Evolutionary conservation across 352 stramenopile genomes (phyloP).

Genomic region (Phytophthora tubulina): DNA sequence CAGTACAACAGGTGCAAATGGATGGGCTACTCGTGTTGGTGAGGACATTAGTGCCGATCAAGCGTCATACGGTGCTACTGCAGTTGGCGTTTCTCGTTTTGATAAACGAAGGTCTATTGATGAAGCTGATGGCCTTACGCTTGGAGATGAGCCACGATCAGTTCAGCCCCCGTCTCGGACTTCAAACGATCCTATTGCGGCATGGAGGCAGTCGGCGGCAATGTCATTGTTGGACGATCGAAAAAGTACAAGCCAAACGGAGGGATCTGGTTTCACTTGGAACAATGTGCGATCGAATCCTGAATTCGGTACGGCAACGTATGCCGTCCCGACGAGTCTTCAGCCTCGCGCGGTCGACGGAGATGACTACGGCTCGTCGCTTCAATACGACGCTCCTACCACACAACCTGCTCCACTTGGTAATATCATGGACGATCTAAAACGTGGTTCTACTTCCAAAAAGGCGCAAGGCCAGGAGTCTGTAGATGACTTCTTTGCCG

Average conservation of each 20-base stretch:
- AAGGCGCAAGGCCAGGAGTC: constrained; percentile 34
- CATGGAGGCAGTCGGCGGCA: constrained; percentile 33
- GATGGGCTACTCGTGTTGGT: constrained; percentile 24
- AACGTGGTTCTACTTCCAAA: constrained; percentile 27
- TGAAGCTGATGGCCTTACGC: constrained; percentile 37
- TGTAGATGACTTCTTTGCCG: constrained; percentile 80
- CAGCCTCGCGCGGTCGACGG: constrained; percentile 21
- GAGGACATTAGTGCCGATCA: constrained; percentile 11
- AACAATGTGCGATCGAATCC: constrained; percentile 44
- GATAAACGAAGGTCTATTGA: constrained; percentile 47
- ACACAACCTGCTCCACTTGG: constrained; percentile 20
- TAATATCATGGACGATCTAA: constrained; percentile 79
- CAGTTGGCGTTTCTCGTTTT: constrained; percentile 65
- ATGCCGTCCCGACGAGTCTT: constrained; percentile 56
- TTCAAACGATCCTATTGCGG: constrained; percentile 28
- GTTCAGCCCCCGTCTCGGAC: background rate
- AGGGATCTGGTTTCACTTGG: constrained; percentile 48
- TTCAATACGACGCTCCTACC: constrained; percentile 13
- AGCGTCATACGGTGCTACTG: constrained; percentile 14
- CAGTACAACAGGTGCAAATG: constrained; percentile 13
- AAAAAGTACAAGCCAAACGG: constrained; percentile 19
- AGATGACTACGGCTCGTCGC: constrained; percentile 11
- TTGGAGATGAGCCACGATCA: constrained; percentile 11
- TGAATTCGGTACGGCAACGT: constrained; percentile 45
- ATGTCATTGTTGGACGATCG: constrained; percentile 32